Percentiles rank a stretch among this genome's conserved stretches.
phyloP scores from a whole-genome alignment of 345 rosid genomes.

The Geranium brycei region DNA sequence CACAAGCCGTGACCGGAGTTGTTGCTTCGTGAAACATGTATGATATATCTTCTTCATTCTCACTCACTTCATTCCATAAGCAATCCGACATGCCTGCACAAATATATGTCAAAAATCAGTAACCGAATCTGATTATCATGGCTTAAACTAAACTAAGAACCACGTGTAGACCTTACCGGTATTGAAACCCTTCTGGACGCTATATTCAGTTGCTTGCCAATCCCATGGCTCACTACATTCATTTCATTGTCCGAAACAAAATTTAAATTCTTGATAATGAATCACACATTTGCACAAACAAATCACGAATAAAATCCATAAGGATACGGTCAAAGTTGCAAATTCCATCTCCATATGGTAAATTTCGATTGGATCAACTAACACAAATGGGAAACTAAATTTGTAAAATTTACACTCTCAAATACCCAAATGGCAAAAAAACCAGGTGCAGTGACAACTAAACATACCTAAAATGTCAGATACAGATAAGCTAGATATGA shows the following conservation, averaged over 20 bases:
- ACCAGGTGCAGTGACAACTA: neutral
- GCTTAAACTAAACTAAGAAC: neutral
- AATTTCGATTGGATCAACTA: too few species aligned
- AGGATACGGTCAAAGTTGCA: too few species aligned
- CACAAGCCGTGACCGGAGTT: conserved; percentile 82
- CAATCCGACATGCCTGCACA: conserved; percentile 19
- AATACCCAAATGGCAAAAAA: neutral
- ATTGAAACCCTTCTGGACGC: conserved; percentile 23
- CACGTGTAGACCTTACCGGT: conserved; percentile 19
- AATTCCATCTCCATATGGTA: too few species aligned
- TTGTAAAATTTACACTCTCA: too few species aligned
- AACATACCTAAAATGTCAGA: neutral
- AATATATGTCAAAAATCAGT: conserved; percentile 1
- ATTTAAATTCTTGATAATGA: neutral
- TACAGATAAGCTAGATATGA: neutral
- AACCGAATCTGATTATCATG: neutral
- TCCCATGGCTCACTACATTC: conserved; percentile 23
- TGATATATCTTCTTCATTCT: conserved; percentile 71
- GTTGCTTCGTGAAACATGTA: conserved; percentile 73
- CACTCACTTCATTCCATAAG: conserved; percentile 41
- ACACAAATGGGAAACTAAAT: too few species aligned
- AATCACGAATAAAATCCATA: too few species aligned
- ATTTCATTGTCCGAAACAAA: conserved; percentile 10
- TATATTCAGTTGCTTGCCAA: conserved; percentile 25
- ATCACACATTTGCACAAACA: too few species aligned